phyloP scores from a whole-genome alignment of 495 filamentous ascomycete genomes.

The Paragyromitra xinjiangensis region DNA sequence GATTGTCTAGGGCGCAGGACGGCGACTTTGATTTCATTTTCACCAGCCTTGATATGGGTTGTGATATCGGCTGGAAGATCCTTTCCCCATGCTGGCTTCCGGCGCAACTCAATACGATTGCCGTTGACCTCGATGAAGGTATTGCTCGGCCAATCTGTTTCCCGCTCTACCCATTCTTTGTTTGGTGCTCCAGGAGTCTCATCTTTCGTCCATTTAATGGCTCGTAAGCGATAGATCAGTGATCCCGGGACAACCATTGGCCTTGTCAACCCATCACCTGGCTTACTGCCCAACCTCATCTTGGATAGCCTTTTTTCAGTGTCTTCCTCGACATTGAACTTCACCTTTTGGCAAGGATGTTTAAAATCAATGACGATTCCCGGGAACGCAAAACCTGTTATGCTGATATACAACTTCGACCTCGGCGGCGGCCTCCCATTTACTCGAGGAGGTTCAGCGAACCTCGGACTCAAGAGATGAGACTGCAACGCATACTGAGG shows the following conservation, averaged over 20 bases:
- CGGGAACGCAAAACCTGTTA: constrained; percentile 49
- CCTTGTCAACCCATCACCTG: constrained; percentile 47
- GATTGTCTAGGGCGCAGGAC: constrained; percentile 59
- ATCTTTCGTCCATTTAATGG: constrained; percentile 39
- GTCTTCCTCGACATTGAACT: constrained; percentile 39
- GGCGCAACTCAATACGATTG: constrained; percentile 65
- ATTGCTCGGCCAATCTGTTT: constrained; percentile 76
- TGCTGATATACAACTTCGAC: constrained; percentile 50
- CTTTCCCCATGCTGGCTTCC: constrained; percentile 74
- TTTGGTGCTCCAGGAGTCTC: constrained; percentile 53
- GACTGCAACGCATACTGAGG: constrained; percentile 47
- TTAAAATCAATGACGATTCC: constrained; percentile 42
- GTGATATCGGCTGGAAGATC: constrained; percentile 81
- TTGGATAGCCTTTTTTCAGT: constrained; percentile 49
- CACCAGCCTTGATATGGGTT: constrained; percentile 61
- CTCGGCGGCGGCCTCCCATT: constrained; percentile 23
- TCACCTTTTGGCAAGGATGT: constrained; percentile 40
- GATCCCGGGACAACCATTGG: constrained; percentile 47
- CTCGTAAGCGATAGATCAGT: constrained; percentile 53
- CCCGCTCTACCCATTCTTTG: constrained; percentile 67
- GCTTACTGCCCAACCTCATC: constrained; percentile 44
- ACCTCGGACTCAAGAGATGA: constrained; percentile 50
- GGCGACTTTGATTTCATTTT: constrained; percentile 68
- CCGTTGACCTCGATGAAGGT: constrained; percentile 76
- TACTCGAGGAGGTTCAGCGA: constrained; percentile 39